phyloP scores from a whole-genome alignment of 257 asterid genomes.

The Solanum piurae region DNA sequence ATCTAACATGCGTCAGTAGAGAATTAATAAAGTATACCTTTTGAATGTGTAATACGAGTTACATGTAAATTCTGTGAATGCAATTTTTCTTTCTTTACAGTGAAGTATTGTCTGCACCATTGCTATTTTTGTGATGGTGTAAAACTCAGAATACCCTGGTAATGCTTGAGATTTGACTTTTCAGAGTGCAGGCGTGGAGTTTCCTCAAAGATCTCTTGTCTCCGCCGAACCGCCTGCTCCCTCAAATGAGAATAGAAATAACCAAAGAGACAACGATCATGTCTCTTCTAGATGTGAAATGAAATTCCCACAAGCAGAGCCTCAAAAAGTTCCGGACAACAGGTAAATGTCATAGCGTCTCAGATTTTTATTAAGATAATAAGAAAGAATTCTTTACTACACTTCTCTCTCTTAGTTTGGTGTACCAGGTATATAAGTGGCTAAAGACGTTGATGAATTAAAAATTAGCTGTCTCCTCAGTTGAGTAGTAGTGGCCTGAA shows the following conservation, averaged over 20 bases:
- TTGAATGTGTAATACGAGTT: neutral
- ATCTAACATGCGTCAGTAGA: neutral
- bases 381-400: neutral
- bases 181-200: constrained; percentile 93
- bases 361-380: neutral
- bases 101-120: neutral
- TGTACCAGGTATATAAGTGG: neutral
- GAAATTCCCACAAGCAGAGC: constrained; percentile 30
- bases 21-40: neutral
- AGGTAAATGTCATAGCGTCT: constrained; percentile 32
- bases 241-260: constrained; percentile 28
- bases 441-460: neutral
- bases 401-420: neutral
- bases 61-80: neutral
- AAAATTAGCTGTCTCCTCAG: neutral
- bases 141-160: neutral
- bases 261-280: constrained; percentile 24
- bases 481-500: neutral
- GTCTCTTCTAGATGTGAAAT: constrained; percentile 33
- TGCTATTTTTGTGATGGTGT: neutral
- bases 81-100: neutral
- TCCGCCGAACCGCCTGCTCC: constrained; percentile 22
- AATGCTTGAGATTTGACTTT: constrained; percentile 4
- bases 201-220: constrained; percentile 55
- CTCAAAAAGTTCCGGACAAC: constrained; percentile 40